A percentile compares a stretch with the other conserved stretches of the same genome.
These are phyloP conservation scores for Aureobasidium sp. DNA, from an alignment of 2,329 filamentous ascomycete genomes.

Conservation along the genomic window DNA sequence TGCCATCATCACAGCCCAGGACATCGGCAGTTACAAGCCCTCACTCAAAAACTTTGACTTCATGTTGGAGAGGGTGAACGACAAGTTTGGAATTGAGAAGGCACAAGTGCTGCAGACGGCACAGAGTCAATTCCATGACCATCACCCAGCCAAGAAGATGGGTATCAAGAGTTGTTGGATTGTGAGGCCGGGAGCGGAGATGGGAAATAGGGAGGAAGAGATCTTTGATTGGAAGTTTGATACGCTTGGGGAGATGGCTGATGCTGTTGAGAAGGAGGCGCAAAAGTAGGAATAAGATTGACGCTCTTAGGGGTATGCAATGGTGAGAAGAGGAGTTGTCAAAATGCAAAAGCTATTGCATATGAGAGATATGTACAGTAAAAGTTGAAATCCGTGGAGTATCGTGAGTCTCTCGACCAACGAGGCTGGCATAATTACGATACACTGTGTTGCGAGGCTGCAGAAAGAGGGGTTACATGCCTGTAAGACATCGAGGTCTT, in stretches of 20 bases:
- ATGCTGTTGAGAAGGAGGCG: conserved; percentile 39
- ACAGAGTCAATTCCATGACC: conserved; percentile 58
- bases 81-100: conserved; percentile 48
- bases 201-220: conserved; percentile 35
- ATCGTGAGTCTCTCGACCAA: neutral
- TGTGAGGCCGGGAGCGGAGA: conserved; percentile 39
- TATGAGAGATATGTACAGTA: neutral
- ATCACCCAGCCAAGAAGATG: conserved; percentile 52
- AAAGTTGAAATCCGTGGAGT: neutral
- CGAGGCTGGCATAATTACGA: neutral
- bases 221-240: conserved; percentile 49
- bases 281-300: neutral
- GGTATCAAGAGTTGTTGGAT: conserved; percentile 60
- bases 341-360: neutral
- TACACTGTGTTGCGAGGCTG: neutral
- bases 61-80: conserved; percentile 46
- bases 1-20: conserved; percentile 58
- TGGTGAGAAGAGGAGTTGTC: neutral
- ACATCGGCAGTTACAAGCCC: conserved; percentile 65
- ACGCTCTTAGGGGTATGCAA: neutral
- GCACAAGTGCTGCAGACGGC: conserved; percentile 57
- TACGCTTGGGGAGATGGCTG: conserved; percentile 52
- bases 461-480: no score
- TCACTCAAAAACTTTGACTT: conserved; percentile 55
- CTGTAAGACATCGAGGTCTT: no score